Conservation (phyloP, 352 stramenopile species). For the Phytophthora palmivora region DNA sequence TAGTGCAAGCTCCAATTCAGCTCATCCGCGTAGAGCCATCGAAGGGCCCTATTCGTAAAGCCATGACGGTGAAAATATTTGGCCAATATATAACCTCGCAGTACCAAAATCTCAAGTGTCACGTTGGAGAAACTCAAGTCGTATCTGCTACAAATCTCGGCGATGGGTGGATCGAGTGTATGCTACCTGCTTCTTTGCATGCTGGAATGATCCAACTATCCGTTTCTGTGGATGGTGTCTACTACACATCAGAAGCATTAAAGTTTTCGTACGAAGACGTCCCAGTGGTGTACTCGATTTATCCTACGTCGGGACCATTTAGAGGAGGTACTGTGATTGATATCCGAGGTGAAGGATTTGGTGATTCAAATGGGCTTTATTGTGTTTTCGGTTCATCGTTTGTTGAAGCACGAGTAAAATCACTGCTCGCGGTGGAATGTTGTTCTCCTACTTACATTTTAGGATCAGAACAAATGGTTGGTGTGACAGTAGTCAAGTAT, state of each 20-base stretch:
- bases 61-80: slow-evolving; percentile 33
- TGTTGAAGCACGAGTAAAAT: slow-evolving; percentile 34
- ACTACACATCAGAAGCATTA: slow-evolving; percentile 35
- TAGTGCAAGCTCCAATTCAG: slow-evolving; percentile 40
- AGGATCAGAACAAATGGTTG: slow-evolving; percentile 26
- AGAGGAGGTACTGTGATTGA: slow-evolving; percentile 47
- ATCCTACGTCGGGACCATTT: slow-evolving; percentile 48
- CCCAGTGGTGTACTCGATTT: slow-evolving; percentile 50
- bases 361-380: slow-evolving; percentile 11
- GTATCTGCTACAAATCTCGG: slow-evolving; percentile 32
- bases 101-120: slow-evolving; percentile 43
- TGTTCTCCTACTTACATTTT: slow-evolving; percentile 31
- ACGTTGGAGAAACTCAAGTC: slow-evolving; percentile 43
- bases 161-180: slow-evolving; percentile 48
- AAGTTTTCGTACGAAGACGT: slow-evolving; percentile 49
- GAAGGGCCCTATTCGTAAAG: slow-evolving; percentile 24
- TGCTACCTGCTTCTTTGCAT: slow-evolving; percentile 26
- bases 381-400: slow-evolving; percentile 49
- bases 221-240: slow-evolving; percentile 36
- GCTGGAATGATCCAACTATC: slow-evolving; percentile 25
- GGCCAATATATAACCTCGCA: slow-evolving; percentile 27
- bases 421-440: slow-evolving; percentile 26
- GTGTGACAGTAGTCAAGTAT: slow-evolving; percentile 36
- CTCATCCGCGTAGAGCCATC: slow-evolving; percentile 29
- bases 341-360: slow-evolving; percentile 47